Percentiles rank a stretch among this genome's conserved stretches.
Evolutionary conservation across 202 grass and related monocot genomes (phyloP).

Genomic region (Bolboschoenoplectus hybrid): DNA sequence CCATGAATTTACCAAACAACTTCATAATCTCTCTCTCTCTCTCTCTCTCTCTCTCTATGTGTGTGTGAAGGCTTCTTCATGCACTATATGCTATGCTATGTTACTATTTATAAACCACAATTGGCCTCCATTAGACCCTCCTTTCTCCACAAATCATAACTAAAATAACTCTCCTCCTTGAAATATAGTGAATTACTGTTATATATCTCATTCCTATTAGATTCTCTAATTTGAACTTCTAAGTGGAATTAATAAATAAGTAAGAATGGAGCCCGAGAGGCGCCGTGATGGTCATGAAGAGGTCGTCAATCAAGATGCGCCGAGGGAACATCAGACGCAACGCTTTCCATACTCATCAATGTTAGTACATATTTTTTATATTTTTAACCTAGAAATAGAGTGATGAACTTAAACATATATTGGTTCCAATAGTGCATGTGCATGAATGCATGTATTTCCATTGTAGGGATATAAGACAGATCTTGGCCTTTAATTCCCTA

Average conservation of each 20-base stretch:
- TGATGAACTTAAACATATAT: not conserved
- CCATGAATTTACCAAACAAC: constrained; percentile 20
- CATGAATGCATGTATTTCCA: not conserved
- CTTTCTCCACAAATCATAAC: constrained; percentile 7
- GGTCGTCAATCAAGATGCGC: not conserved
- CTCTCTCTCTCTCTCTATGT: too few relatives aligned
- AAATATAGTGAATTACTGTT: not conserved
- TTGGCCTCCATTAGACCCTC: not conserved
- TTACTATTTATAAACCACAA: not conserved
- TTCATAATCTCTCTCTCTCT: not conserved
- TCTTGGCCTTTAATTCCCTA: not conserved
- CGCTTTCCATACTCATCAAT: not conserved
- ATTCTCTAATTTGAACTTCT: constrained; percentile 1
- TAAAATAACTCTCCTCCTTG: not conserved
- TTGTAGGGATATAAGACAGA: constrained; percentile 33
- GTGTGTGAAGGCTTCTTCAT: not conserved
- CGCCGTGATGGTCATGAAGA: not conserved
- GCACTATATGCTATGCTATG: not conserved
- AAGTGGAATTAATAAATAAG: not conserved
- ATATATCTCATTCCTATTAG: not conserved
- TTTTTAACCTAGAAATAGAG: constrained; percentile 18
- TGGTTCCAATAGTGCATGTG: not conserved
- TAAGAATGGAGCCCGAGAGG: not conserved
- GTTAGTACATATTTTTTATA: not conserved
- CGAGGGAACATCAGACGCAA: not conserved